A percentile compares a stretch with the other conserved stretches of the same genome.
phyloP scores from a whole-genome alignment of 441 rosid species.

The Adansonia madagascariensis region DNA sequence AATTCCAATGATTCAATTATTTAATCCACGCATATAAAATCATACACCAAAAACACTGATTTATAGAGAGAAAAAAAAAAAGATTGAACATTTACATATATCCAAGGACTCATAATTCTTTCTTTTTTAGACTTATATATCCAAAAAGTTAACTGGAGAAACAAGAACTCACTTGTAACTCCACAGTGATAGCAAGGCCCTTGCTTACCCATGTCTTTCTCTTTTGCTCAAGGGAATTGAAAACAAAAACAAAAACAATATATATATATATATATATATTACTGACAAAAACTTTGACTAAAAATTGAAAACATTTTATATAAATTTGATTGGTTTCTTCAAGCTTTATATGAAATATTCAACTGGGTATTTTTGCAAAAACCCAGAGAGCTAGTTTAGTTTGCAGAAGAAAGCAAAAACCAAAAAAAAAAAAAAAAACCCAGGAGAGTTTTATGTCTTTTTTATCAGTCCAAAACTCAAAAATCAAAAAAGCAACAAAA shows the following conservation, averaged over 20 bases:
- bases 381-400: constrained; percentile 39
- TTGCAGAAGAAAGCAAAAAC: constrained; percentile 49
- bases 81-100: constrained; percentile 6
- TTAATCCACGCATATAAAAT: constrained; percentile 27
- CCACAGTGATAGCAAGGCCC: constrained; percentile 99
- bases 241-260: constrained; percentile 13
- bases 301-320: constrained; percentile 21
- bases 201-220: constrained; percentile 91
- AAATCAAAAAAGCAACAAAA: constrained; percentile 21
- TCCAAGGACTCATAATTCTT: constrained; percentile 23
- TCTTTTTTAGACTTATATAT: constrained; percentile 18
- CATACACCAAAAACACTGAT: constrained; percentile 22
- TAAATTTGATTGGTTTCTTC: constrained; percentile 34
- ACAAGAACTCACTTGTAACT: constrained; percentile 99
- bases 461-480: constrained; percentile 30
- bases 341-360: constrained; percentile 44
- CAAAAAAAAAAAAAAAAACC: constrained; percentile 39
- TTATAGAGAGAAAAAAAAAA: constrained; percentile 3
- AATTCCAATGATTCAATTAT: constrained; percentile 30
- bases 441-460: constrained; percentile 35
- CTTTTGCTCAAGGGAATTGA: constrained; percentile 30
- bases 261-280: too few species aligned
- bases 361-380: constrained; percentile 32
- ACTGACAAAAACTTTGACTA: too few species aligned
- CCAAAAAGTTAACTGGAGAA: constrained; percentile 49